Conservation (phyloP, 305 asterid genomes). For the Fraxinus xanthoxyloides region DNA sequence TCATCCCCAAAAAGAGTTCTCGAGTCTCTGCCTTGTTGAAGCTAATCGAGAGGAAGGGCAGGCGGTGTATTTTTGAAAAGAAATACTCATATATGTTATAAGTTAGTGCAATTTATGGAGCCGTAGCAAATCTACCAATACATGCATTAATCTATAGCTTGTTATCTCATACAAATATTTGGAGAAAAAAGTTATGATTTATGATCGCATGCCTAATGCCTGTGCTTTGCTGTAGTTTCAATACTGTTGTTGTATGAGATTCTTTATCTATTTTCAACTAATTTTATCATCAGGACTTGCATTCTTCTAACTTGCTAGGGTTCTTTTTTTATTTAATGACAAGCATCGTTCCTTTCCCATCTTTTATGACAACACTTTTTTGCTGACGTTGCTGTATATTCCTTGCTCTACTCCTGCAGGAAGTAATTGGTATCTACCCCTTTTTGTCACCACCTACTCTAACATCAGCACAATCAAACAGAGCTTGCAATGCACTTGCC, state of each 20-base stretch:
- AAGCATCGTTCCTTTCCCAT: not conserved
- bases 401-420: conserved; percentile 36
- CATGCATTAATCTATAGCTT: not conserved
- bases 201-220: not conserved
- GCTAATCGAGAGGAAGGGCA: not conserved
- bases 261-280: not conserved
- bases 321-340: not conserved
- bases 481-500: conserved; percentile 65
- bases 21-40: not conserved
- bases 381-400: conserved; percentile 7
- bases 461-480: conserved; percentile 48
- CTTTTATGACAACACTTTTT: not conserved
- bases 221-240: not conserved
- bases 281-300: not conserved
- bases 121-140: not conserved
- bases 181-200: not conserved
- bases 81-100: not conserved
- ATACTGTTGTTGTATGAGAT: not conserved
- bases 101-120: not conserved
- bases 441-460: conserved; percentile 54
- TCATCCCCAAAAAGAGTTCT: not conserved
- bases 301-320: conserved; percentile 7
- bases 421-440: conserved; percentile 52
- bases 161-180: not conserved
- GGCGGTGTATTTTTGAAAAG: too few species aligned